Evolutionary conservation across 225 moss, liverwort and hornwort genomes (phyloP).

Genomic region (Physcomitrium patens): DNA sequence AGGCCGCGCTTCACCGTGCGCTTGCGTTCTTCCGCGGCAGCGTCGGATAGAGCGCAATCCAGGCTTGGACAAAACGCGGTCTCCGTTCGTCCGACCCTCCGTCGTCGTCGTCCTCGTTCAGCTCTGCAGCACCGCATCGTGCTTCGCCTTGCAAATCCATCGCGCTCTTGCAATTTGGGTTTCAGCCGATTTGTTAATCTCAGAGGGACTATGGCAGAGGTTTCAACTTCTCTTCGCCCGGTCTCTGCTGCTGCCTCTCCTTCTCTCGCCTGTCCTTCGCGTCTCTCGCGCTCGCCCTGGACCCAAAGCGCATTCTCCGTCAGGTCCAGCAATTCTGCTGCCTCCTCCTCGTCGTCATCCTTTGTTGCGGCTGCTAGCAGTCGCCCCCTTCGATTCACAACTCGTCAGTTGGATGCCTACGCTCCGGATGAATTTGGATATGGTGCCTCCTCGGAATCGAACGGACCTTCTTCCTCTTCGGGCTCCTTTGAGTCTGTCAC

Average conservation of each 20-base stretch:
- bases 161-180: too few species aligned
- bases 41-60: too few species aligned
- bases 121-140: too few species aligned
- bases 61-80: too few species aligned
- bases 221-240: not conserved
- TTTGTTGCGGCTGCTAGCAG: not conserved
- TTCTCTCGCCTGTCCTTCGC: not conserved
- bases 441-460: not conserved
- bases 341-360: not conserved
- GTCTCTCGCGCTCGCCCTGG: not conserved
- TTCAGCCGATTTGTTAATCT: too few species aligned
- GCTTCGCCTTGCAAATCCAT: too few species aligned
- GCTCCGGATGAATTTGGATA: not conserved
- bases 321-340: not conserved
- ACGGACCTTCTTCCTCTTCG: not conserved
- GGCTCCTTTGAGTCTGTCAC: not conserved
- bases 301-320: not conserved
- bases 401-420: not conserved
- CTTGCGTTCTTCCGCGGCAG: too few species aligned
- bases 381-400: constrained; percentile 1
- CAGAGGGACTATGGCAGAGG: constrained; percentile 2
- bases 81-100: too few species aligned
- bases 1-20: too few species aligned
- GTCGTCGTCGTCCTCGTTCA: too few species aligned
- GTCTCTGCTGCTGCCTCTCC: not conserved